A percentile compares a stretch with the other conserved stretches of the same genome.
Conservation (phyloP, 2,329 filamentous ascomycete genomes). For the Pyrenochaeta sp. region DNA sequence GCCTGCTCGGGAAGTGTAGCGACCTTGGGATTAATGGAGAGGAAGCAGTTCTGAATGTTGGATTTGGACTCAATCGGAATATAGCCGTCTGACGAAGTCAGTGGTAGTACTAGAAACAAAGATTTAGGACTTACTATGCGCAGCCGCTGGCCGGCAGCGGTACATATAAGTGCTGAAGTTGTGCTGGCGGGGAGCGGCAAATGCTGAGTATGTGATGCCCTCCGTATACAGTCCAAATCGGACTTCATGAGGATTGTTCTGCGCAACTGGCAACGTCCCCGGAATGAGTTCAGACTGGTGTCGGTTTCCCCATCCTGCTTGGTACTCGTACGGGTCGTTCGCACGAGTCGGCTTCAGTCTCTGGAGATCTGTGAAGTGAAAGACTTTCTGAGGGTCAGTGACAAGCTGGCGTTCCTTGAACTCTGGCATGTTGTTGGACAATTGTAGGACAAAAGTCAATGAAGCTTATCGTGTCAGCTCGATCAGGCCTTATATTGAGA, state of each 20-base stretch:
- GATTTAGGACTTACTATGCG: slow-evolving; percentile 43
- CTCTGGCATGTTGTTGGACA: slow-evolving; percentile 34
- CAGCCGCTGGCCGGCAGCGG: slow-evolving; percentile 54
- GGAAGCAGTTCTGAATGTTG: slow-evolving; percentile 55
- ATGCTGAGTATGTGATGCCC: slow-evolving; percentile 56
- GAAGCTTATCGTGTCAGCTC: slow-evolving; percentile 17
- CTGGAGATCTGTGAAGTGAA: slow-evolving; percentile 51
- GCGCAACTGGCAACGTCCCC: slow-evolving; percentile 53
- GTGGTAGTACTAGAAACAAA: background rate
- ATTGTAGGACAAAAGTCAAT: slow-evolving; percentile 4
- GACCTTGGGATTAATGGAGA: slow-evolving; percentile 57
- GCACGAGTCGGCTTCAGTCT: slow-evolving; percentile 48
- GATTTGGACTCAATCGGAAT: slow-evolving; percentile 38
- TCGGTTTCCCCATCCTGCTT: slow-evolving; percentile 50
- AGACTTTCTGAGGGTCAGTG: slow-evolving; percentile 48
- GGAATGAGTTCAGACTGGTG: slow-evolving; percentile 55
- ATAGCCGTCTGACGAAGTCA: slow-evolving; percentile 34
- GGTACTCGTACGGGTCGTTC: slow-evolving; percentile 51
- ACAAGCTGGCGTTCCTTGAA: slow-evolving; percentile 48
- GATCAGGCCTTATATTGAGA: slow-evolving; percentile 39
- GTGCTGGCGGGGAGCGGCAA: slow-evolving; percentile 52
- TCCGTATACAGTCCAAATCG: slow-evolving; percentile 58
- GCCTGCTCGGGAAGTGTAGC: slow-evolving; percentile 61
- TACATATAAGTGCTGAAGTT: slow-evolving; percentile 59
- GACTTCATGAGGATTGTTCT: slow-evolving; percentile 54